Percentiles rank a stretch among this genome's conserved stretches.
Conservation (phyloP, 495 filamentous ascomycete genomes). For the Tetracladium setigerum region DNA sequence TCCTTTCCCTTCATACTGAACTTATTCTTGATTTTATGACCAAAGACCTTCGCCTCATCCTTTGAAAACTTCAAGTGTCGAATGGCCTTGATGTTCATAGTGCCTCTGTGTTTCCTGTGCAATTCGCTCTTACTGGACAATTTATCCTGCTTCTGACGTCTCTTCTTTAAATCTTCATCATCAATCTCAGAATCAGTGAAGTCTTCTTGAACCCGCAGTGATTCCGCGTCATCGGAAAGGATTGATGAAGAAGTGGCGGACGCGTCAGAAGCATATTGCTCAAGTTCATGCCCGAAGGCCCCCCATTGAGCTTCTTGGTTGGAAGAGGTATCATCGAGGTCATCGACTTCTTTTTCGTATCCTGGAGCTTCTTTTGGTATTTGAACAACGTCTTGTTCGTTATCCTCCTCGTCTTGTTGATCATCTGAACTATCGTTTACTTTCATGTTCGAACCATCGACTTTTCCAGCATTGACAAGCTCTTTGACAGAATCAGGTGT, state of each 20-base stretch:
- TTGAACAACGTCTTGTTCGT: not conserved
- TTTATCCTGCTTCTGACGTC: slow-evolving; percentile 8
- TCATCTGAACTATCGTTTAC: not conserved
- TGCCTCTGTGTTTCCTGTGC: slow-evolving; percentile 2
- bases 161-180: slow-evolving; percentile 7
- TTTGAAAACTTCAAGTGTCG: slow-evolving; percentile 6
- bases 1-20: slow-evolving; percentile 5
- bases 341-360: slow-evolving; percentile 3
- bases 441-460: not conserved
- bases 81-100: slow-evolving; percentile 4
- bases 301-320: not conserved
- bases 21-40: slow-evolving; percentile 5
- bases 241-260: not conserved
- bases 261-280: not conserved
- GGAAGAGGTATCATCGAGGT: not conserved
- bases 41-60: slow-evolving; percentile 4
- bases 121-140: slow-evolving; percentile 1
- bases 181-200: slow-evolving; percentile 10
- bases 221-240: not conserved
- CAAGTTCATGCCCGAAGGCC: slow-evolving; percentile 4
- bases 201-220: slow-evolving; percentile 3
- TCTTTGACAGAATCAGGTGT: not conserved
- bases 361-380: slow-evolving; percentile 2
- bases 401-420: not conserved
- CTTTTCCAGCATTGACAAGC: slow-evolving; percentile 1